Conservation (phyloP, 192 early-diverging fungal genomes). For the Kickxella alabastrina region DNA sequence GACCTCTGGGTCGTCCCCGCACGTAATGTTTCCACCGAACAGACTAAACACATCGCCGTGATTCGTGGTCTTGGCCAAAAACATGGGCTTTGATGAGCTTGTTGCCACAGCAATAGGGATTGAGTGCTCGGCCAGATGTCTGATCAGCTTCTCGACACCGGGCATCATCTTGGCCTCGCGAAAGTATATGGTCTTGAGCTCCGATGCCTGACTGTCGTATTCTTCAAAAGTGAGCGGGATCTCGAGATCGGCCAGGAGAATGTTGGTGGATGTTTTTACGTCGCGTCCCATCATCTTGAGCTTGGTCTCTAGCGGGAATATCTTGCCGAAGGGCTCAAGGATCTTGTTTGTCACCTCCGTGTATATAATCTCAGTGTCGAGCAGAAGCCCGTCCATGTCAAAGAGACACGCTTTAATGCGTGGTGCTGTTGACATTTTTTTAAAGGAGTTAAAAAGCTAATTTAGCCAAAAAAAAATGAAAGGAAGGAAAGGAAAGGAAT, state of each 20-base stretch:
- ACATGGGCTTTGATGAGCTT: conserved; percentile 73
- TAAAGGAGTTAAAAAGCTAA: too few relatives aligned
- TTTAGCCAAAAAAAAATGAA: too few relatives aligned
- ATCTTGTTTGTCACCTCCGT: conserved; percentile 82
- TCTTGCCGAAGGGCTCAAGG: conserved; percentile 68
- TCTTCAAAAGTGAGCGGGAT: conserved; percentile 77
- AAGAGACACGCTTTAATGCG: conserved; percentile 67
- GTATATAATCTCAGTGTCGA: conserved; percentile 89
- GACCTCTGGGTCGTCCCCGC: conserved; percentile 83
- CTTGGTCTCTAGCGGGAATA: conserved; percentile 65
- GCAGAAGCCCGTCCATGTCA: conserved; percentile 78
- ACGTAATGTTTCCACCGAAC: conserved; percentile 74
- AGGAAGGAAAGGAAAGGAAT: neutral
- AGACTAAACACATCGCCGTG: conserved; percentile 69
- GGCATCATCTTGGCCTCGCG: conserved; percentile 63
- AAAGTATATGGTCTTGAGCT: conserved; percentile 55
- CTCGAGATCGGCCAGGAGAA: conserved; percentile 66
- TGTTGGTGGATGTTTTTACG: conserved; percentile 39
- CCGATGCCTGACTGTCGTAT: conserved; percentile 63
- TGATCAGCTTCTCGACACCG: conserved; percentile 63
- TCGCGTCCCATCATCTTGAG: conserved; percentile 70
- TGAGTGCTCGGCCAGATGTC: conserved; percentile 64
- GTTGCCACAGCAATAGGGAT: conserved; percentile 84
- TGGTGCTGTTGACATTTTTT: conserved; percentile 15
- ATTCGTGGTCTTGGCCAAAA: conserved; percentile 63